phyloP scores from a whole-genome alignment of 1,284 basidiomycete species.

The Leccinum subrobustum region DNA sequence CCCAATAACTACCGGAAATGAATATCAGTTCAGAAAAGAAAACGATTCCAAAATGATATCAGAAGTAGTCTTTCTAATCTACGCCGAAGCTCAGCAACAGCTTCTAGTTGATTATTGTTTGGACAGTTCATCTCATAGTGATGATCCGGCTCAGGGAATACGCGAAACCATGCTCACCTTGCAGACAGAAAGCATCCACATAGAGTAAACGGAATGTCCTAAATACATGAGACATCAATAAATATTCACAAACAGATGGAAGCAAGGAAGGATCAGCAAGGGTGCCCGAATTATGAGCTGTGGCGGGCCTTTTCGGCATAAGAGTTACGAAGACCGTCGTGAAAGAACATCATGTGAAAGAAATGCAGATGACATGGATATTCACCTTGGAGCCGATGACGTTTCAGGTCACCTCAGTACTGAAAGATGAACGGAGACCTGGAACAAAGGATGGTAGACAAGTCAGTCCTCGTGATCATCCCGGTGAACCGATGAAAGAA shows the following conservation, averaged over 20 bases:
- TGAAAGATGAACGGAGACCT: not conserved
- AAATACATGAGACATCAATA: slow-evolving; percentile 1
- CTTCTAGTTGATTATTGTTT: slow-evolving; percentile 77
- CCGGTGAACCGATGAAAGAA: not conserved
- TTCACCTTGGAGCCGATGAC: slow-evolving; percentile 11
- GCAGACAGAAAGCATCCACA: not conserved
- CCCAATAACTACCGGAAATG: not conserved
- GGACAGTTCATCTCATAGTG: slow-evolving; percentile 30
- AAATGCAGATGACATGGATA: not conserved
- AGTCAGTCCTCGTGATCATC: slow-evolving; percentile 8
- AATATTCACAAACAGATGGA: not conserved
- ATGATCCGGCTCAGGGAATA: not conserved
- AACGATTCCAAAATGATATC: slow-evolving; percentile 4
- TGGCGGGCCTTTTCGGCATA: slow-evolving; percentile 87
- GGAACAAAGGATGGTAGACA: not conserved
- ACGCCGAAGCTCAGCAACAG: slow-evolving; percentile 74
- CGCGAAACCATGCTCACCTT: slow-evolving; percentile 13
- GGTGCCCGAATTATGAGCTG: slow-evolving; percentile 81
- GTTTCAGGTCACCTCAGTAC: accelerated
- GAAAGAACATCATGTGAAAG: slow-evolving; percentile 56
- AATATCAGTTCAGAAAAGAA: not conserved
- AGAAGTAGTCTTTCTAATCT: slow-evolving; percentile 45
- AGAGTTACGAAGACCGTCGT: slow-evolving; percentile 86
- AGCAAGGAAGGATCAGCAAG: slow-evolving; percentile 51
- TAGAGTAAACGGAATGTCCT: slow-evolving; percentile 1